Evolutionary conservation across 176 grass and related monocot genomes (phyloP).

Genomic region (Oryza rufipogon): DNA sequence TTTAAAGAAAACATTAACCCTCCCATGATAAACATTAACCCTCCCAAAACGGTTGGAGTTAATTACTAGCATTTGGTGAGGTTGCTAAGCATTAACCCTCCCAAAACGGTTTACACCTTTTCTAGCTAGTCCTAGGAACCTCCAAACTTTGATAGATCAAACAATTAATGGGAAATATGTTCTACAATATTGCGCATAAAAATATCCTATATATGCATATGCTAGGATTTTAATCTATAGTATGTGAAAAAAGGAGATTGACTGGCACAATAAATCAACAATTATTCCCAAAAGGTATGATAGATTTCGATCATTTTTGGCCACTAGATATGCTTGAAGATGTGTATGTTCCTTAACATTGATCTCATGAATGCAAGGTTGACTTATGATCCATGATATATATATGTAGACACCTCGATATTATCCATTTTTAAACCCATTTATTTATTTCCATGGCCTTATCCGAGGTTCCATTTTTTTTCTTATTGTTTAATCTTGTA

Average conservation of each 20-base stretch:
- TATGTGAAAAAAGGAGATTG: not conserved
- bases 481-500: not conserved
- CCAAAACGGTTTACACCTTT: not conserved
- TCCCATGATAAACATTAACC: too few species aligned
- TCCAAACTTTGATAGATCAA: not conserved
- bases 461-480: not conserved
- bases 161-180: not conserved
- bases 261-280: not conserved
- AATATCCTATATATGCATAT: not conserved
- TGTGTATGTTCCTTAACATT: not conserved
- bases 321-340: not conserved
- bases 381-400: not conserved
- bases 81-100: not conserved
- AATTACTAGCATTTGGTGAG: too few species aligned
- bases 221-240: not conserved
- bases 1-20: too few species aligned
- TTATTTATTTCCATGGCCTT: not conserved
- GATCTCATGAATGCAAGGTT: not conserved
- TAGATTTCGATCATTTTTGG: not conserved
- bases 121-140: not conserved
- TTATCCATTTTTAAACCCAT: not conserved
- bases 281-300: not conserved
- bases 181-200: not conserved
- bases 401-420: not conserved
- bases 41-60: too few species aligned